These are phyloP conservation scores for Waltiozyma solani DNA, from an alignment of 1,139 yeast species.

Conservation along the genomic window DNA sequence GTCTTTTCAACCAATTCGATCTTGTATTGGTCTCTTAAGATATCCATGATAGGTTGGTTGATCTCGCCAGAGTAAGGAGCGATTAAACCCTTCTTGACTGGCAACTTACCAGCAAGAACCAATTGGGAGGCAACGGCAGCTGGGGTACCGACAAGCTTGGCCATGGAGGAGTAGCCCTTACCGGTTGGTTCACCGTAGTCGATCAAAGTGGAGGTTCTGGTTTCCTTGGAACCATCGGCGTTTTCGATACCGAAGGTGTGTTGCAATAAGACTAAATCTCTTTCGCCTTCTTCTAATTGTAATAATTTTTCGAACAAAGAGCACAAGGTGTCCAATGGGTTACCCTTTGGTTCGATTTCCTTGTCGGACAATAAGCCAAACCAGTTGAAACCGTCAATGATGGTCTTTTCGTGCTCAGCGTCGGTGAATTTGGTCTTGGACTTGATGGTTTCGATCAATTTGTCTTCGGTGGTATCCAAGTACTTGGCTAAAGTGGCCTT, in stretches of 20 bases:
- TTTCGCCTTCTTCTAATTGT: constrained; percentile 94
- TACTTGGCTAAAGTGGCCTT: constrained; percentile 74
- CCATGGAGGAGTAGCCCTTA: constrained; percentile 96
- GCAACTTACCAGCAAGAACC: constrained; percentile 64
- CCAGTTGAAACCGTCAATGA: constrained; percentile 87
- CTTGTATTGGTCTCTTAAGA: constrained; percentile 81
- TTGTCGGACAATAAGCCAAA: constrained; percentile 80
- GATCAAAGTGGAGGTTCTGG: constrained; percentile 90
- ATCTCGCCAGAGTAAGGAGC: constrained; percentile 92
- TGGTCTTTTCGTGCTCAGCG: constrained; percentile 76
- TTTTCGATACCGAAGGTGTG: constrained; percentile 97
- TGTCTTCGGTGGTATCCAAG: constrained; percentile 62
- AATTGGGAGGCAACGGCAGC: constrained; percentile 93
- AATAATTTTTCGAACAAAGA: constrained; percentile 91
- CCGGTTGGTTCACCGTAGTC: constrained; percentile 92
- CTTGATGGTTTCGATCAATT: constrained; percentile 65
- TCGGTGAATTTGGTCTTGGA: constrained; percentile 74
- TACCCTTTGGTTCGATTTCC: constrained; percentile 78
- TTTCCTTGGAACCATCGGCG: constrained; percentile 86
- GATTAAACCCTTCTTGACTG: constrained; percentile 53
- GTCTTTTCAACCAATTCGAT: constrained; percentile 87
- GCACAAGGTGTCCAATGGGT: constrained; percentile 92
- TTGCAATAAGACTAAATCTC: constrained; percentile 91
- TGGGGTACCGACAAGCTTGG: constrained; percentile 96
- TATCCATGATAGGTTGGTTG: constrained; percentile 84